Base-by-base conservation (phyloP, 306 rosid species). In the Acmispon strigosus region DNA sequence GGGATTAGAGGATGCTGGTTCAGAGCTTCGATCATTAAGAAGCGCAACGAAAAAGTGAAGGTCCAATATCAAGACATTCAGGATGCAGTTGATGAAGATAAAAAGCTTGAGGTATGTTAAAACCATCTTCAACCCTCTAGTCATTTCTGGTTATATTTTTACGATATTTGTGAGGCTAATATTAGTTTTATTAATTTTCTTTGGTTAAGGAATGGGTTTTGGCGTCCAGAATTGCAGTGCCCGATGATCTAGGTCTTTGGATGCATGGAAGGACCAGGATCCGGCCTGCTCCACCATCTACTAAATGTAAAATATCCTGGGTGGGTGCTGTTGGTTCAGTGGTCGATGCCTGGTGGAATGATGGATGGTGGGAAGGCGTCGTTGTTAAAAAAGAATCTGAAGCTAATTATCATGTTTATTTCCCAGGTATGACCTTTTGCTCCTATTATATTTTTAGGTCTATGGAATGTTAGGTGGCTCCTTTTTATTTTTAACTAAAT, bases 341-440 rank as follows among this genome's bases (percentile, higher is more conserved):
- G 74, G 96, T 93, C 1, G 98, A 93, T 75, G 94, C 77, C 14
- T 90, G 97, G 98, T 50, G 89, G 94, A 84, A 90, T 54, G 92
- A 90, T 68, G 97, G 97, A 22, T 93, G 98, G 98, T 93, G 98
- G 98, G 98, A 93, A 82, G 98, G 98, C 76, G 76, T 93, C 7
- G 56, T 90, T 37, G 65, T 93, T 61, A 75, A 24, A 44, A 90
- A 73, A 67, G 90, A 82, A 53, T 64, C 73, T 2, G 92, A 84
- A 53, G 79, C 84, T 18, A 80, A 53, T 64, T 69, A 77, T 20
- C 82, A 66, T 15, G 86, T 93, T 53, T 87, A 84, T 86, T 90
- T 87, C 62, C 96, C 94, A 82, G 98, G 98, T 93, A 51, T 12
- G 71, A 5, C 17, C 41, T 69, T 18, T 19, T 55, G 20, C 18